Conservation (phyloP, 352 stramenopile genomes). For the Pythium plurisporium region DNA sequence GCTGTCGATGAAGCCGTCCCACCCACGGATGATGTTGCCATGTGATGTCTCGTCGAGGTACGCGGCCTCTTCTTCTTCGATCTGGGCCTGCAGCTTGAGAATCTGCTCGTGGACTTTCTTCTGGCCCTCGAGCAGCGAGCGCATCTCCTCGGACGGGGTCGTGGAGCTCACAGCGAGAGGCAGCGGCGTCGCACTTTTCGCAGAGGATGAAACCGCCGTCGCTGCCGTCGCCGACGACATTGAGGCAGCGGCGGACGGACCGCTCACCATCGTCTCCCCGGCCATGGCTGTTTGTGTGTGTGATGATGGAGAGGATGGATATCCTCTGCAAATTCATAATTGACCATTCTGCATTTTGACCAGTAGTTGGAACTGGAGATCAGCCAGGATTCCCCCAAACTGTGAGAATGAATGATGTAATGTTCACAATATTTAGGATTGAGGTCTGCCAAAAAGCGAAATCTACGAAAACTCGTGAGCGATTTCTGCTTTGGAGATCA, state of each 20-base stretch:
- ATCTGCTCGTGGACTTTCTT: constrained; percentile 66
- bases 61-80: constrained; percentile 69
- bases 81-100: constrained; percentile 64
- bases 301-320: background rate
- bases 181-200: background rate
- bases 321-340: background rate
- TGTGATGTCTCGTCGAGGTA: constrained; percentile 83
- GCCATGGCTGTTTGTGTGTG: background rate
- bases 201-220: too few relatives aligned
- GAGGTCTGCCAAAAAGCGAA: background rate
- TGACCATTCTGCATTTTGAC: too few relatives aligned
- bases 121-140: constrained; percentile 64
- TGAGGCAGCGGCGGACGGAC: too few relatives aligned
- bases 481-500: constrained; percentile 49
- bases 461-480: constrained; percentile 33
- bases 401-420: background rate
- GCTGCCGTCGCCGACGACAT: background rate
- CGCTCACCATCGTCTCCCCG: too few relatives aligned
- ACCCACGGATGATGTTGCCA: constrained; percentile 85
- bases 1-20: constrained; percentile 83
- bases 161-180: constrained; percentile 14
- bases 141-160: constrained; percentile 62
- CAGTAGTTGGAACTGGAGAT: too few relatives aligned
- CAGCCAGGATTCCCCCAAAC: background rate
- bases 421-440: constrained; percentile 5